Conservation (phyloP, 805 yeast species). For the Zygoascus biomembranicola region DNA sequence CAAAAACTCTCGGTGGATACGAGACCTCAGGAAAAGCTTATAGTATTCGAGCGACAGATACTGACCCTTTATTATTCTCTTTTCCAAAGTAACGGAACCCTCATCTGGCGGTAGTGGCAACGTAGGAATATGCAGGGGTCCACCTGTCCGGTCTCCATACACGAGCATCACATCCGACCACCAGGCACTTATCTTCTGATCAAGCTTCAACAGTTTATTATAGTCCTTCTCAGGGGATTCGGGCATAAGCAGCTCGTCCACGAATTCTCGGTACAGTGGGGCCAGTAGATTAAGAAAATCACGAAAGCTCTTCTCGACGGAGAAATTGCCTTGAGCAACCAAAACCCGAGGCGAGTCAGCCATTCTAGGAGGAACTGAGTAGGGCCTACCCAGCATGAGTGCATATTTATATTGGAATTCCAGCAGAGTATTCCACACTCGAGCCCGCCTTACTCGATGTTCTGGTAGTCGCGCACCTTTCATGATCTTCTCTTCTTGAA, state of each 20-base stretch:
- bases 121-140: neutral
- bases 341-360: constrained; percentile 6
- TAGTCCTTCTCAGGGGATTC: constrained; percentile 2
- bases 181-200: constrained; percentile 13
- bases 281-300: constrained; percentile 10
- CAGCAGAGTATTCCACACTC: constrained; percentile 12
- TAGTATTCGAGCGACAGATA: constrained; percentile 6
- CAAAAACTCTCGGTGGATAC: constrained; percentile 11
- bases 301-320: constrained; percentile 10
- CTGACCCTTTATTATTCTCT: constrained; percentile 1
- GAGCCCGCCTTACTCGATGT: neutral
- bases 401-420: constrained; percentile 9
- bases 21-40: constrained; percentile 12
- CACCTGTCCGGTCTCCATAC: neutral
- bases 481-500: neutral
- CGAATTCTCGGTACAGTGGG: constrained; percentile 8
- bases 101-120: neutral
- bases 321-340: constrained; percentile 1
- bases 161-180: neutral
- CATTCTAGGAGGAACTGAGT: constrained; percentile 2
- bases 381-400: constrained; percentile 13
- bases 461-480: neutral
- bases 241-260: constrained; percentile 6
- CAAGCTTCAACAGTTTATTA: constrained; percentile 7
- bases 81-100: neutral